Evolutionary conservation across 1,139 yeast species (phyloP).

Genomic region (Diutina catenulata): DNA sequence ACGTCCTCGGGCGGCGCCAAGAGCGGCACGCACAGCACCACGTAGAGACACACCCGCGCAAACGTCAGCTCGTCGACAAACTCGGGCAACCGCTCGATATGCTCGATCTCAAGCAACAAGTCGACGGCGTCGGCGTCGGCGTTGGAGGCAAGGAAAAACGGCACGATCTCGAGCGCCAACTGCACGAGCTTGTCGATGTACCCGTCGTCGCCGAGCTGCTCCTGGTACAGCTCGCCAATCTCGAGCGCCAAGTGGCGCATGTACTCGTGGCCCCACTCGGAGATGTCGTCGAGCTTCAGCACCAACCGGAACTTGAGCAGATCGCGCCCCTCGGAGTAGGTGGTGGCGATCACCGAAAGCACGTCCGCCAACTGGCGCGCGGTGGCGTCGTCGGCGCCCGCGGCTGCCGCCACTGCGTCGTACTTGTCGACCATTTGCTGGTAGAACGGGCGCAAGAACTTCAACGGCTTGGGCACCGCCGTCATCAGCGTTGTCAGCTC

Average conservation of each 20-base stretch:
- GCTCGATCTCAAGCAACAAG: slow-evolving; percentile 76
- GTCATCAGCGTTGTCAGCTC: slow-evolving; percentile 98
- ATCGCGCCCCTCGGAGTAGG: slow-evolving; percentile 78
- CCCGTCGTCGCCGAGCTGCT: slow-evolving; percentile 47
- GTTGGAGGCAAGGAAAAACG: slow-evolving; percentile 84
- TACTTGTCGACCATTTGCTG: slow-evolving; percentile 53
- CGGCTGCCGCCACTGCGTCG: slow-evolving; percentile 48
- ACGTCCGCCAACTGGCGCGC: slow-evolving; percentile 53
- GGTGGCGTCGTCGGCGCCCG: slow-evolving; percentile 17
- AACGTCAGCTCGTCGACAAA: slow-evolving; percentile 80
- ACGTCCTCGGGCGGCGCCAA: slow-evolving; percentile 92
- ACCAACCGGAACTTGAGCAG: slow-evolving; percentile 72
- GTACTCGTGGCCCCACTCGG: slow-evolving; percentile 97
- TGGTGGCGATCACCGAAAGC: slow-evolving; percentile 90
- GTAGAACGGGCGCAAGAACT: slow-evolving; percentile 84
- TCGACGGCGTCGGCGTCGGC: slow-evolving; percentile 99
- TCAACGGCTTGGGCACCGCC: slow-evolving; percentile 97
- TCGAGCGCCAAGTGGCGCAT: slow-evolving; percentile 91
- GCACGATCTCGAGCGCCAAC: slow-evolving; percentile 70
- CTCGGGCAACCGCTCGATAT: slow-evolving; percentile 69
- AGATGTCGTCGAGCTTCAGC: slow-evolving; percentile 39
- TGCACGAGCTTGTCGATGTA: slow-evolving; percentile 38
- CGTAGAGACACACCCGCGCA: slow-evolving; percentile 83
- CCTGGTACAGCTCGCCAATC: slow-evolving; percentile 79
- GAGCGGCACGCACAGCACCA: slow-evolving; percentile 92